These are phyloP conservation scores for Iris macrosiphon DNA, from an alignment of 106 monocot species.

Conservation along the genomic window DNA sequence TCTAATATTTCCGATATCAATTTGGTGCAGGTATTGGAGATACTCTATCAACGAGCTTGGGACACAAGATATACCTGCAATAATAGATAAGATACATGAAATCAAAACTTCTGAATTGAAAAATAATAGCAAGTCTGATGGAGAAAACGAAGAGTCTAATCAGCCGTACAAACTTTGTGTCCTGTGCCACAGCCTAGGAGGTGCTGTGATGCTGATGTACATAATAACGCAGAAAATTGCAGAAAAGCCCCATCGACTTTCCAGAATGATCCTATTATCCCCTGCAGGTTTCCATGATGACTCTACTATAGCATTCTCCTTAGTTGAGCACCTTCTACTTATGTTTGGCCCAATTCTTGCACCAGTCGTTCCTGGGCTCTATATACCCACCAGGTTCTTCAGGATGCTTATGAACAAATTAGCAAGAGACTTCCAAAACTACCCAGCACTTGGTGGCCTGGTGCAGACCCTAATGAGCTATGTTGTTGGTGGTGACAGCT, in stretches of 20 bases:
- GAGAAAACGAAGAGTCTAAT: slow-evolving; percentile 6
- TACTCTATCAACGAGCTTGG: slow-evolving; percentile 98
- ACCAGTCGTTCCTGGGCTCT: slow-evolving; percentile 71
- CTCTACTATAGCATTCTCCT: slow-evolving; percentile 50
- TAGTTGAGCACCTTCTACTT: slow-evolving; percentile 46
- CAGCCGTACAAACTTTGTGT: slow-evolving; percentile 74
- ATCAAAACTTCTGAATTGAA: slow-evolving; percentile 73
- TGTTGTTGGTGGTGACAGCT: slow-evolving; percentile 87
- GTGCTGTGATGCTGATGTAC: slow-evolving; percentile 94
- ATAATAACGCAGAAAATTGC: slow-evolving; percentile 52
- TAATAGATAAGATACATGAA: slow-evolving; percentile 83
- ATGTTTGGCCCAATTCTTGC: slow-evolving; percentile 73
- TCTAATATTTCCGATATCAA: not conserved
- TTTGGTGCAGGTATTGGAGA: slow-evolving; percentile 76
- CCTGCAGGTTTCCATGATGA: slow-evolving; percentile 98
- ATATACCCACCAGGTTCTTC: slow-evolving; percentile 93
- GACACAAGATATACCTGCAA: slow-evolving; percentile 76
- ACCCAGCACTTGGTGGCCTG: slow-evolving; percentile 86
- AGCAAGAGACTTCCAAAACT: slow-evolving; percentile 85
- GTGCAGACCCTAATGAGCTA: slow-evolving; percentile 95
- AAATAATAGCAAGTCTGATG: slow-evolving; percentile 3
- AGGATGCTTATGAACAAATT: slow-evolving; percentile 95
- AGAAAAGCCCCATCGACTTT: slow-evolving; percentile 64
- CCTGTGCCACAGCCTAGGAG: slow-evolving; percentile 88
- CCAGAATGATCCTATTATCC: slow-evolving; percentile 74